A percentile compares a stretch with the other conserved stretches of the same genome.
These are phyloP conservation scores for Pontederia crassipes DNA, from an alignment of 176 grass and related monocot genomes.

Conservation along the genomic window DNA sequence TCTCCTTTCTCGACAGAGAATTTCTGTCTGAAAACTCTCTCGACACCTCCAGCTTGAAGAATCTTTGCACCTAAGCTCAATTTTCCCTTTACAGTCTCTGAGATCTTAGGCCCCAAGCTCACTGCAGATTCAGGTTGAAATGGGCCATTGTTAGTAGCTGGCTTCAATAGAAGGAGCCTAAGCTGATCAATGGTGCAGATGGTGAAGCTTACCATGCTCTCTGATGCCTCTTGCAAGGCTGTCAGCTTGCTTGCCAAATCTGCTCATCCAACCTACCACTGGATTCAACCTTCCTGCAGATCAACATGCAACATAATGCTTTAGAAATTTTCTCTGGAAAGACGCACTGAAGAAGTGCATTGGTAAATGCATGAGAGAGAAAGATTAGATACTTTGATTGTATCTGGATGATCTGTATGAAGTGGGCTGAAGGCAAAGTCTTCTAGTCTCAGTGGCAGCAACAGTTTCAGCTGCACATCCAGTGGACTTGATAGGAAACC, in stretches of 20 bases:
- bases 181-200: not conserved
- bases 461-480: constrained; percentile 50
- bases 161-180: not conserved
- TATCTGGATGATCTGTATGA: constrained; percentile 16
- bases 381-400: constrained; percentile 26
- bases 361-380: not conserved
- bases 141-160: not conserved
- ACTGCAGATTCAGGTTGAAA: not conserved
- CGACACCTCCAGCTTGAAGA: constrained; percentile 7
- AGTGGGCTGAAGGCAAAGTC: constrained; percentile 1
- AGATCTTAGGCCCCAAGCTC: constrained; percentile 12
- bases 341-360: not conserved
- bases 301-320: constrained; percentile 24
- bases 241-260: constrained; percentile 45
- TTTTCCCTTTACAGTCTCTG: constrained; percentile 13
- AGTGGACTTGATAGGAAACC: constrained; percentile 43
- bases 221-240: constrained; percentile 50
- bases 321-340: not conserved
- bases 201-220: constrained; percentile 52
- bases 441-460: constrained; percentile 14
- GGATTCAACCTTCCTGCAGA: not conserved
- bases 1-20: constrained; percentile 19
- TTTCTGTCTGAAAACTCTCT: constrained; percentile 16
- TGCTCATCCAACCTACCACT: constrained; percentile 22
- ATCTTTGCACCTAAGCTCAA: constrained; percentile 15